A percentile compares a stretch with the other conserved stretches of the same genome.
phyloP scores from a whole-genome alignment of 306 rosid genomes.

The Pyrus communis region DNA sequence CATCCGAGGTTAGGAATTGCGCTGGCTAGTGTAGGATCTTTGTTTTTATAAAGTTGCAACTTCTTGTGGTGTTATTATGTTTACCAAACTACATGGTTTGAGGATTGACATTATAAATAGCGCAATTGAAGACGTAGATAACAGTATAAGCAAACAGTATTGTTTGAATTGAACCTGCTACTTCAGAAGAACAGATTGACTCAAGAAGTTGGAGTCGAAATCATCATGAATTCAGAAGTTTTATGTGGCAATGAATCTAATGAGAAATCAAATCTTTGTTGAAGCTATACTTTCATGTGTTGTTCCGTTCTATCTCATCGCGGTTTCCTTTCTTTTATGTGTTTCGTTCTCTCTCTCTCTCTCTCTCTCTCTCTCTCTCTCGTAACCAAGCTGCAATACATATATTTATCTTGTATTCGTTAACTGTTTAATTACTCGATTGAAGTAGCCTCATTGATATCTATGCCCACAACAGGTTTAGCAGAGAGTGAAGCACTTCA shows the following conservation, averaged over 20 bases:
- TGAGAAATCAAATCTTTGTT: neutral
- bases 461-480: slow-evolving; percentile 37
- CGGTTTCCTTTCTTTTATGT: neutral
- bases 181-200: neutral
- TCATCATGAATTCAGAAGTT: neutral
- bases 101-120: neutral
- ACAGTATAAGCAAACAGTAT: neutral
- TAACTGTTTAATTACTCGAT: neutral
- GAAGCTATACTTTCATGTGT: neutral
- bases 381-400: neutral
- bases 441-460: neutral
- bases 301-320: neutral
- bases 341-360: too few species aligned
- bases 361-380: neutral
- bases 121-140: neutral
- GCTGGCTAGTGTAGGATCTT: neutral
- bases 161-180: neutral
- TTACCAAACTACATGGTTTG: neutral
- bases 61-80: slow-evolving; percentile 14
- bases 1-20: neutral
- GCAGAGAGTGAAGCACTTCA: slow-evolving; percentile 25
- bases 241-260: slow-evolving; percentile 14
- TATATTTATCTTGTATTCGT: neutral
- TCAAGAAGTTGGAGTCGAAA: neutral
- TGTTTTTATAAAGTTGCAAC: slow-evolving; percentile 9